phyloP scores from a whole-genome alignment of 148 eudicot genomes.

The Arbutus unedo region DNA sequence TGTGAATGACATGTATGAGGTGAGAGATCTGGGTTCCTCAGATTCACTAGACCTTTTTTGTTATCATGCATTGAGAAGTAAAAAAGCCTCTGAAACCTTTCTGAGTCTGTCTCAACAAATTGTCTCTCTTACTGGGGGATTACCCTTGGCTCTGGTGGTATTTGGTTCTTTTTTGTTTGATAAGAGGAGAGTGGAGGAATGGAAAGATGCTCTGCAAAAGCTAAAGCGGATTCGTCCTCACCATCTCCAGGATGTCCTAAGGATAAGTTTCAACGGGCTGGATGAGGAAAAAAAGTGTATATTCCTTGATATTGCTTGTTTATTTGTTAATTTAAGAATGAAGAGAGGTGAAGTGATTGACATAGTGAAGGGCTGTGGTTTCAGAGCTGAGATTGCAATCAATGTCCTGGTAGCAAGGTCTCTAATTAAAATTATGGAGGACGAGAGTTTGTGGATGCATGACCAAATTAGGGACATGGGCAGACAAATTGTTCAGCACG shows the following conservation, averaged over 20 bases:
- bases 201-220: conserved; percentile 42
- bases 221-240: conserved; percentile 32
- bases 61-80: conserved; percentile 51
- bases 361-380: conserved; percentile 44
- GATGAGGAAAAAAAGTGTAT: conserved; percentile 41
- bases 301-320: conserved; percentile 63
- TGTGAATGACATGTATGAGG: conserved; percentile 40
- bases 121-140: conserved; percentile 47
- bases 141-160: conserved; percentile 72
- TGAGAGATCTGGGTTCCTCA: conserved; percentile 18
- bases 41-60: conserved; percentile 51
- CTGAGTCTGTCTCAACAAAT: conserved; percentile 27
- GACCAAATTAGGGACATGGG: conserved; percentile 74
- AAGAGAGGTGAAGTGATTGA: conserved; percentile 37
- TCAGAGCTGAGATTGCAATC: conserved; percentile 43
- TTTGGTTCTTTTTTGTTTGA: conserved; percentile 55
- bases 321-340: conserved; percentile 42
- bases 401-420: conserved; percentile 38
- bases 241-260: conserved; percentile 43
- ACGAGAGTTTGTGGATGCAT: conserved; percentile 55
- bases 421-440: conserved; percentile 37
- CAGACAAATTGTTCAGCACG: conserved; percentile 45
- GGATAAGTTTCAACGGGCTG: conserved; percentile 48
- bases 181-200: conserved; percentile 41
- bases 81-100: conserved; percentile 32